phyloP scores from a whole-genome alignment of 345 rosid species.

The Corchorus capsularis region DNA sequence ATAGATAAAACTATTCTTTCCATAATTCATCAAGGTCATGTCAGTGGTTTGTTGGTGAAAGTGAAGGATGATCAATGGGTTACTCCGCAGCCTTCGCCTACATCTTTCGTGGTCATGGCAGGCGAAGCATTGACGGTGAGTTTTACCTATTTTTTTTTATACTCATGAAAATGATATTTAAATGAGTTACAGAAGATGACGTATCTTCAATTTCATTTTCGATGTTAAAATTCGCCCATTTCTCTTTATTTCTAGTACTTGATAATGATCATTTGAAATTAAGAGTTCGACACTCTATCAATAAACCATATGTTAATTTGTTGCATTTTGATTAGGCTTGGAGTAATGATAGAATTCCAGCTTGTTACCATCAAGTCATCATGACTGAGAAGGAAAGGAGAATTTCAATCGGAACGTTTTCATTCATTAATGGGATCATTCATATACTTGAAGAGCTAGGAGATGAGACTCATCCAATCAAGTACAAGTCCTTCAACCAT shows the following conservation, averaged over 20 bases:
- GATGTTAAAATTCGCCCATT: background rate
- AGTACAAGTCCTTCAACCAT: conserved; percentile 62
- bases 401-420: conserved; percentile 58
- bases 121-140: conserved; percentile 66
- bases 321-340: conserved; percentile 57
- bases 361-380: conserved; percentile 61
- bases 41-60: conserved; percentile 52
- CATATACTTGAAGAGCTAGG: conserved; percentile 53
- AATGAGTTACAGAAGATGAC: too few species aligned
- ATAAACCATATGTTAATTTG: background rate
- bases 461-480: conserved; percentile 58
- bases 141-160: too few species aligned
- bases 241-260: background rate
- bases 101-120: conserved; percentile 54
- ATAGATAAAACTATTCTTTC: conserved; percentile 62
- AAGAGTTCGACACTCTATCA: too few species aligned
- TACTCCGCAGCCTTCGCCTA: conserved; percentile 42
- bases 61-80: conserved; percentile 49
- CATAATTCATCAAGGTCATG: conserved; percentile 60
- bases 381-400: conserved; percentile 48
- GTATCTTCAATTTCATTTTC: background rate
- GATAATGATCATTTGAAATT: too few species aligned
- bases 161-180: too few species aligned
- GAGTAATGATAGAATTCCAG: conserved; percentile 70
- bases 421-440: conserved; percentile 48